Base-by-base conservation (phyloP, 179 eudicot genomes). In the Carnegiea gigantea region DNA sequence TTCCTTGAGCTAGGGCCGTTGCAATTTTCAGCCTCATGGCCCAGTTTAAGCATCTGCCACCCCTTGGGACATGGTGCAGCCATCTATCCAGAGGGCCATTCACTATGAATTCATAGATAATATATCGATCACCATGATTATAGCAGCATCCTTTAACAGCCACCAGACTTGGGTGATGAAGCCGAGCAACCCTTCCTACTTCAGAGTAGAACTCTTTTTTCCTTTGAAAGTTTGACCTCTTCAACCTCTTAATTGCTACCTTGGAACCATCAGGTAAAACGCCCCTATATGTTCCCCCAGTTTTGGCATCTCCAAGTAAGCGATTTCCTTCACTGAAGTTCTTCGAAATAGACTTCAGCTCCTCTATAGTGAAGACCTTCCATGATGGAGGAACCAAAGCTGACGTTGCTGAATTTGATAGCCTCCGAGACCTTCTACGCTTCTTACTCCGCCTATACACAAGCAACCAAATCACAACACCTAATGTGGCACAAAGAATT, bases 131-230 rank as follows among this genome's bases (percentile, higher is more conserved):
- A 54, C 98, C 98, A 70, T 93, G 98, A 88, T 92, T 90, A 86
- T 93, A 93, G 84, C 98, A 95, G 86, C 98, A 95, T 81, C 98
- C 98, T 86, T 91, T 95, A 40, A 95, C 89, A 83, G 93, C 90
- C 48, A 95, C 98, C 77, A 95, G 79, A 87, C 91, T 92, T 40
- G 95, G 94, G 82, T 95, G 98, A 80, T 89, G 98, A 79, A 95
- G 95, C 87, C 92, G 91, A 21, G 98, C 94, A 79, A 95, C 94
- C 87, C 97, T 89, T 70, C 98, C 92, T 71, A 95, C 89, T 89
- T 95, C 98, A 30, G 98, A 92, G 81, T 93, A 93, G 82, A 95
- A 95, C 83, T 95, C 98, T 81, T 95, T 95, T 83, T 93, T 95
- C 88, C 98, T 89, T 85, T 95, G 97, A 78, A 90, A 89, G 78